Evolutionary conservation across 2,329 filamentous ascomycete genomes (phyloP).

Genomic region (Penicillium digitatum): DNA sequence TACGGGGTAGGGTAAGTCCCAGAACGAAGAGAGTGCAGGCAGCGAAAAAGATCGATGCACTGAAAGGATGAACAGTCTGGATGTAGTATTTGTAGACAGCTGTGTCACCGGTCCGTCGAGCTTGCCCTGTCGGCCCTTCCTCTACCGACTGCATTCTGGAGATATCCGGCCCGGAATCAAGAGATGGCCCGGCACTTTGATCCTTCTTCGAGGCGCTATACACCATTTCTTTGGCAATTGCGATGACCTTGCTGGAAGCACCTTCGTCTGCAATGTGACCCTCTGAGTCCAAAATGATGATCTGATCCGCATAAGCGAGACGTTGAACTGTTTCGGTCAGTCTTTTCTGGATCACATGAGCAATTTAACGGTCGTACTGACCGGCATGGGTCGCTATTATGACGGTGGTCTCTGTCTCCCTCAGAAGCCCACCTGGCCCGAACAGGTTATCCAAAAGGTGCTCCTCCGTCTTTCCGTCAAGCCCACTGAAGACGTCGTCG

Average conservation of each 20-base stretch:
- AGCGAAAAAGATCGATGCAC: not conserved
- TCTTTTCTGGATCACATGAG: too few species aligned
- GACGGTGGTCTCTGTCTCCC: constrained; percentile 19
- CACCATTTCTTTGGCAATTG: not conserved
- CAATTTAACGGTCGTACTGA: too few species aligned
- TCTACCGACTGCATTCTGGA: too few species aligned
- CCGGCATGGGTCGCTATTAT: not conserved
- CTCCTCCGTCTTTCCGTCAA: constrained; percentile 35
- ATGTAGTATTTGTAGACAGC: not conserved
- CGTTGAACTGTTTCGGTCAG: not conserved
- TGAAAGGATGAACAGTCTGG: not conserved
- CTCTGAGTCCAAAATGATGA: constrained; percentile 44
- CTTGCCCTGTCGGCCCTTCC: too few species aligned
- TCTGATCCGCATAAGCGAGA: constrained; percentile 38
- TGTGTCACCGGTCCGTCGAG: not conserved
- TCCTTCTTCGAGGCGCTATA: not conserved
- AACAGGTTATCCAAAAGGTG: constrained; percentile 33
- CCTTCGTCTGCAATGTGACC: not conserved
- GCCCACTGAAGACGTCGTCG: constrained; percentile 39
- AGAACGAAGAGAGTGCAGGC: not conserved
- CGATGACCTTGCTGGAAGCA: not conserved
- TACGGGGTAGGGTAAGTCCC: not conserved
- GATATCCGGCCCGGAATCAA: too few species aligned
- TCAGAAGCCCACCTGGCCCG: constrained; percentile 25
- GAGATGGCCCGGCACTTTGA: too few species aligned